Evolutionary conservation across 805 yeast species (phyloP), one percentile per base, ranked within the genome.

Genomic region (Lipomyces oligophaga): DNA sequence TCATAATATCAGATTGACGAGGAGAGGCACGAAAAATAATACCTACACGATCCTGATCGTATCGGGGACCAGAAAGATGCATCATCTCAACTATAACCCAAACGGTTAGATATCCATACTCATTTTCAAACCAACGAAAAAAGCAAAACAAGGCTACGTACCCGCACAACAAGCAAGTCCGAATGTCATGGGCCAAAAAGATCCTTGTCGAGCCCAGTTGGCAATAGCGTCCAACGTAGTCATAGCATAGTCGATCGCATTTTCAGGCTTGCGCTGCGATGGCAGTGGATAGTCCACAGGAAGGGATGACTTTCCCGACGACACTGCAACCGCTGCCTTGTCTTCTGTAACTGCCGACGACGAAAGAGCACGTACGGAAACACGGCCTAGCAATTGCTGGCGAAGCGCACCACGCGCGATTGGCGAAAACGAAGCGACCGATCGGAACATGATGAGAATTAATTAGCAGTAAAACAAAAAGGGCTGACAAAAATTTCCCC

Each of bases 1-100:
- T 85, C 84, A 85, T 84, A 57, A 85, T 82, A 75, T 85, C 95
- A 4, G 93, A 80, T 68, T 85, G 95, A 70, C 95, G 83, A 43
- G 95, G 95, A 31, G 94, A 83, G 26, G 93, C 95, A 74, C 95
- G 81, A 79, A 85, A 85, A 76, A 85, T 85, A 61, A 85, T 85
- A 61, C 95, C 95, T 65, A 85, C 73, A 66, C 95, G 79, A 72
- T 85, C 95, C 70, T 86, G 95, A 69, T 85, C 95, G 67, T 85
- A 85, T 63, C 95, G 75, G 52, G 95, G 94, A 48, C 94, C 80
- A 21, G 95, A 85, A 31, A 83, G 84, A 65, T 85, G 95, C 95
- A 85, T 85, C 95, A 85, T 85, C 69, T 85, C 95, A 34, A 85
- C 94, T 49, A 37, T 24, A 21, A 10, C 5, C 16, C 21, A 18